Percentiles rank a stretch among this genome's conserved stretches.
phyloP scores from a whole-genome alignment of 257 asterid species.

The Echium plantagineum region DNA sequence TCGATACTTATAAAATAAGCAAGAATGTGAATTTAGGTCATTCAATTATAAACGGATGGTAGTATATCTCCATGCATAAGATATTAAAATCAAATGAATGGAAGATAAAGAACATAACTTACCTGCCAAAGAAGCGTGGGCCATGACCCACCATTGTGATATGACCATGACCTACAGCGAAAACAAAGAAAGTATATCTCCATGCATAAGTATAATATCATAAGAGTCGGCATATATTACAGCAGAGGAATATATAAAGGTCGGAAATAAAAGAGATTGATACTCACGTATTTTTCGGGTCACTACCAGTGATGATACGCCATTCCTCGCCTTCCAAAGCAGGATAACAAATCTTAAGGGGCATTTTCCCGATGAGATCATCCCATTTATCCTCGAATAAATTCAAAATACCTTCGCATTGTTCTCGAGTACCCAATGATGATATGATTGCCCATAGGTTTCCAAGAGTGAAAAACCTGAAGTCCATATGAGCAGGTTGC shows the following conservation, averaged over 20 bases:
- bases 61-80: background rate
- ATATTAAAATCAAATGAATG: background rate
- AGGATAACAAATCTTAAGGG: constrained; percentile 35
- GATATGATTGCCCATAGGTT: constrained; percentile 34
- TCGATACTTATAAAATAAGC: too few species aligned
- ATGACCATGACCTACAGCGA: constrained; percentile 32
- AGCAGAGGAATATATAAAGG: background rate
- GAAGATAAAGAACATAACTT: background rate
- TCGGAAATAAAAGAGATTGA: background rate
- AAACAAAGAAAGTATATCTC: constrained; percentile 7
- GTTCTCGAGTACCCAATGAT: constrained; percentile 23
- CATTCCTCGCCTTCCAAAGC: constrained; percentile 33
- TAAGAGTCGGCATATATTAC: too few species aligned
- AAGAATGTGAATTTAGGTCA: too few species aligned
- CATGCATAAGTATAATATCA: background rate
- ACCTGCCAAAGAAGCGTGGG: constrained; percentile 47
- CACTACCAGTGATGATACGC: constrained; percentile 36
- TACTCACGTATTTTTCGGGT: constrained; percentile 40
- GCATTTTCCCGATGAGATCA: constrained; percentile 30
- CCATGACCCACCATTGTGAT: constrained; percentile 39
- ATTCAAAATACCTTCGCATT: constrained; percentile 26
- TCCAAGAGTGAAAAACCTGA: constrained; percentile 34
- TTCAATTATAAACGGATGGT: background rate
- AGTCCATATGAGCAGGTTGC: constrained; percentile 43
- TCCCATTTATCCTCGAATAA: constrained; percentile 32